phyloP scores from a whole-genome alignment of 2,329 filamentous ascomycete genomes.

The Beauveria australis region DNA sequence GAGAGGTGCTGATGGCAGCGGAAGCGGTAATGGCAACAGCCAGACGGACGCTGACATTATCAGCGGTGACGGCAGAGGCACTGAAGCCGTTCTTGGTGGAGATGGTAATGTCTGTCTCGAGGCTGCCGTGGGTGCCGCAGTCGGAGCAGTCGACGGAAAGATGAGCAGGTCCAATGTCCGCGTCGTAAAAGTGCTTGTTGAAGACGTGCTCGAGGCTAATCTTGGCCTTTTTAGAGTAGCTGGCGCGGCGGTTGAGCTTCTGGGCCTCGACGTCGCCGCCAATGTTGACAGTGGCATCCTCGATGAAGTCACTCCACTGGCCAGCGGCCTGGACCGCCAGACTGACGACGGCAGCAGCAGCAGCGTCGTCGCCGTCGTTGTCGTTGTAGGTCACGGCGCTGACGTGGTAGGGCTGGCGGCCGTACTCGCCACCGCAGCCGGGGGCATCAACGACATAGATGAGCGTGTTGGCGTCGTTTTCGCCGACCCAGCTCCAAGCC shows the following conservation, averaged over 20 bases:
- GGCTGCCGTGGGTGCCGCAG: slow-evolving; percentile 11
- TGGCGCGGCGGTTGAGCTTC: neutral
- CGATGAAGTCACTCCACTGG: slow-evolving; percentile 8
- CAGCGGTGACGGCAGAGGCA: slow-evolving; percentile 8
- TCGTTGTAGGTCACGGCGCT: slow-evolving; percentile 1
- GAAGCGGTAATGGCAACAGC: slow-evolving; percentile 10
- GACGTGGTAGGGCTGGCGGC: slow-evolving; percentile 11
- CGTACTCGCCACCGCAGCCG: slow-evolving; percentile 8
- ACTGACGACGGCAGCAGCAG: neutral
- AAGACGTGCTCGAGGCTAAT: slow-evolving; percentile 11
- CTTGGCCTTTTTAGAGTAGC: slow-evolving; percentile 12
- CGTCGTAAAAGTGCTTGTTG: slow-evolving; percentile 12
- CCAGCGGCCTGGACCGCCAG: neutral
- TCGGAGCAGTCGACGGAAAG: slow-evolving; percentile 11
- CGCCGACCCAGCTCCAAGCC: slow-evolving; percentile 8
- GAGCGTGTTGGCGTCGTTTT: slow-evolving; percentile 5
- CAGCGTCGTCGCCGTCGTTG: neutral
- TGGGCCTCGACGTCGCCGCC: neutral
- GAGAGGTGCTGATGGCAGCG: slow-evolving; percentile 4
- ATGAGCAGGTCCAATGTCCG: slow-evolving; percentile 10
- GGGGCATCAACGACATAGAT: slow-evolving; percentile 7
- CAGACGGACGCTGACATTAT: slow-evolving; percentile 7
- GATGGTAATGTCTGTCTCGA: slow-evolving; percentile 10
- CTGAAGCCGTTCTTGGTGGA: slow-evolving; percentile 10
- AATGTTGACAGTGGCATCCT: slow-evolving; percentile 9